Percentiles rank a stretch among this genome's conserved stretches.
Conservation (phyloP, 148 eudicot genomes). For the Amaranthus hypochondriacus region DNA sequence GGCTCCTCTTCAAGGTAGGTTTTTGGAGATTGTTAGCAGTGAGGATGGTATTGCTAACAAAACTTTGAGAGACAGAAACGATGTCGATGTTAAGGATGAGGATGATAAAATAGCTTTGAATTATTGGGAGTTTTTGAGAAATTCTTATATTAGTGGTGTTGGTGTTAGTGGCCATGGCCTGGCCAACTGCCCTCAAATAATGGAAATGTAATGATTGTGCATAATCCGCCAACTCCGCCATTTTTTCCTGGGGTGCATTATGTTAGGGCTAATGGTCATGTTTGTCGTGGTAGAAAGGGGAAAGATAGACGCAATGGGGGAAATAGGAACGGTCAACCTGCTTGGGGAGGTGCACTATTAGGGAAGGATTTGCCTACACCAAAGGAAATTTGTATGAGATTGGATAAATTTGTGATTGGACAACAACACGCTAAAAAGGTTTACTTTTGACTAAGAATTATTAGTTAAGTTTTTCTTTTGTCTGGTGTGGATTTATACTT, state of each 20-base stretch:
- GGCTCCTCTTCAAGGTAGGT: conserved; percentile 68
- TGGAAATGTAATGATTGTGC: conserved; percentile 63
- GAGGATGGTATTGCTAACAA: neutral
- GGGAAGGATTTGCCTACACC: conserved; percentile 74
- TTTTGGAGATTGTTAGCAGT: conserved; percentile 54
- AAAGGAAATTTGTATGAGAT: conserved; percentile 68
- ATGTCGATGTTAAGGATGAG: conserved; percentile 2
- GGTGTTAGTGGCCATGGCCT: conserved; percentile 25
- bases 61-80: neutral
- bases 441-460: neutral
- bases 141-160: conserved; percentile 8
- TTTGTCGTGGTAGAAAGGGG: conserved; percentile 27
- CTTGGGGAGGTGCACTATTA: conserved; percentile 67
- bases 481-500: neutral
- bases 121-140: conserved; percentile 58
- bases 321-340: neutral
- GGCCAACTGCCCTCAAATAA: conserved; percentile 36
- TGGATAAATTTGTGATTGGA: conserved; percentile 78
- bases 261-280: conserved; percentile 32
- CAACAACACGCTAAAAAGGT: conserved; percentile 81
- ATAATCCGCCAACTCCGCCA: conserved; percentile 64
- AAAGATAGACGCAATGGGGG: conserved; percentile 29
- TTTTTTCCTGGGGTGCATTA: conserved; percentile 62
- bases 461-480: neutral
- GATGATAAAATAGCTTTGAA: conserved; percentile 26